These are phyloP conservation scores for Diutina mesorugosa DNA, from an alignment of 1,139 yeast genomes.

Conservation along the genomic window DNA sequence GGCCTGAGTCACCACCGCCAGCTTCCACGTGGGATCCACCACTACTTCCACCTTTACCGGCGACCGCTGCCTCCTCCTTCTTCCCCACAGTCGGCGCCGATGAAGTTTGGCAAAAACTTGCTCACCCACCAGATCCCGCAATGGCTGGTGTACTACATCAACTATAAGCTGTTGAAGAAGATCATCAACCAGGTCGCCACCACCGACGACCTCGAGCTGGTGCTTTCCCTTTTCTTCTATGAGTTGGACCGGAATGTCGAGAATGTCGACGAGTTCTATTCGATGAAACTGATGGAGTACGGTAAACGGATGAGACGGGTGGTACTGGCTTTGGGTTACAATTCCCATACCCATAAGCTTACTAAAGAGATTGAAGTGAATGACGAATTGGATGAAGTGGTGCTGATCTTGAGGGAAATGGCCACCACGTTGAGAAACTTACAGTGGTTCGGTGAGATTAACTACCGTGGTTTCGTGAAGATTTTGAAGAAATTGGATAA, in stretches of 20 bases:
- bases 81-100: slow-evolving; percentile 9
- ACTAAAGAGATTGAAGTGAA: slow-evolving; percentile 22
- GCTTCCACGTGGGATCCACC: neutral
- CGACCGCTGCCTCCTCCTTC: neutral
- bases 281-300: slow-evolving; percentile 61
- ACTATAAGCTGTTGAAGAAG: slow-evolving; percentile 77
- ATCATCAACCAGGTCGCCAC: slow-evolving; percentile 41
- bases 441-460: slow-evolving; percentile 89
- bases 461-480: slow-evolving; percentile 81
- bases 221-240: slow-evolving; percentile 58
- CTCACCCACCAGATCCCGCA: slow-evolving; percentile 85
- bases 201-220: slow-evolving; percentile 3
- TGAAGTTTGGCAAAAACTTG: slow-evolving; percentile 83
- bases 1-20: neutral
- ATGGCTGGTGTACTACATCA: slow-evolving; percentile 73
- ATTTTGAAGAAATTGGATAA: slow-evolving; percentile 87
- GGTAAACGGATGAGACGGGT: slow-evolving; percentile 50
- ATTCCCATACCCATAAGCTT: slow-evolving; percentile 11
- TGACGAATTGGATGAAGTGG: slow-evolving; percentile 71
- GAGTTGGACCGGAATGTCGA: slow-evolving; percentile 75
- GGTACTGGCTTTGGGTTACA: slow-evolving; percentile 18
- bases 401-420: slow-evolving; percentile 64
- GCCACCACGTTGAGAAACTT: slow-evolving; percentile 70
- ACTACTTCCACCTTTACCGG: neutral
- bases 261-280: slow-evolving; percentile 68